Base-by-base conservation (phyloP, 768 basidiomycete genomes). In the Agaricus blazei region DNA sequence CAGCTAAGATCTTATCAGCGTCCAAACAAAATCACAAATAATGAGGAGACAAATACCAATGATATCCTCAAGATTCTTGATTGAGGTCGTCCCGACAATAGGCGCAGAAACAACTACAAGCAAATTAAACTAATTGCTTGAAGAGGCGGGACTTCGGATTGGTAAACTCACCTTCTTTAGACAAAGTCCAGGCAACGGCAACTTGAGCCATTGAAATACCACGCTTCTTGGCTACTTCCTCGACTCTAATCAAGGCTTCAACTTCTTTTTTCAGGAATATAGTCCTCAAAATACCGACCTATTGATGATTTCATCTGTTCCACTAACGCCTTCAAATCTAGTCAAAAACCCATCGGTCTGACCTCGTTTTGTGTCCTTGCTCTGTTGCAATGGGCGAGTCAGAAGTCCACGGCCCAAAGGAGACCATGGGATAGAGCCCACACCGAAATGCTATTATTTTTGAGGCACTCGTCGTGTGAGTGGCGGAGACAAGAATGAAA, bases 361-460 rank as follows among this genome's bases (percentile, higher is more conserved):
- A 14, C 69, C 69, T 9, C 79, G 73, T 23, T 63, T 68, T 0
- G 78, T 79, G 50, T 74, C 68, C 46, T 69, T 63, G 7, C 58
- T 43, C 42, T 19, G n/a, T 43, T 8, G 57, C 15, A 71, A 49
- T 9, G 76, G 76, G 28, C 77, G 72, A 11, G 77, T 73, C 27
- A 81, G 66, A 4, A 77, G 63, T 0, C 82, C 81, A n/a, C 79
- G 72, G 9, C 72, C 81, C 15, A 84, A 72, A 0, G 82, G 81
- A 9, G 78, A 81, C 82, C 83, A 85, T 0, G 82, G 81, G 48
- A 84, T 82, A 23, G 74, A 65, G 0, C 80, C 83, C 27, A 81
- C 78, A 29, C 80, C 80, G 42, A 80, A 75, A 58, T 76, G 62
- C 76, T 81, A 54, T n/a, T 45, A 43, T 26, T 6, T 43, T 26